phyloP scores from a whole-genome alignment of 2,329 filamentous ascomycete genomes.

The Herpotrichia juniperi region DNA sequence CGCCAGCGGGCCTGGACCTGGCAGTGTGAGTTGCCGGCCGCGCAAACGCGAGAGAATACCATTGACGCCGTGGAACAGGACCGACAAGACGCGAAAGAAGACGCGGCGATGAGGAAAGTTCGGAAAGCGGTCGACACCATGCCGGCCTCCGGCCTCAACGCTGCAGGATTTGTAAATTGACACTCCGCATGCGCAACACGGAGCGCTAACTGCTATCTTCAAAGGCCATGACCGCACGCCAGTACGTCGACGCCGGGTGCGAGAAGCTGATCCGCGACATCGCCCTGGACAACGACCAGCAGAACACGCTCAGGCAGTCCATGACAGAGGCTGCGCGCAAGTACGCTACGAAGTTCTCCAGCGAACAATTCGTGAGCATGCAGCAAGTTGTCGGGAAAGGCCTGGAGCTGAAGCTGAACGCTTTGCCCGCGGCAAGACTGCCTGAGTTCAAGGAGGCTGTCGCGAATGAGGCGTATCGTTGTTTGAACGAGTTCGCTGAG shows the following conservation, averaged over 20 bases:
- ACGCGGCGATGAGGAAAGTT: background rate
- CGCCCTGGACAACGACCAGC: constrained; percentile 20
- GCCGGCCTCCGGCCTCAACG: no score
- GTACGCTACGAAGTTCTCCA: constrained; percentile 1
- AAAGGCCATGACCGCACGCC: constrained; percentile 3
- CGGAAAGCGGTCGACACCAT: background rate
- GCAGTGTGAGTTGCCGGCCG: background rate
- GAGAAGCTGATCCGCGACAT: background rate
- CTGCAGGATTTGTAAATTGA: no score
- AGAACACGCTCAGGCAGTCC: constrained; percentile 8
- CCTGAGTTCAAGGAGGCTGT: background rate
- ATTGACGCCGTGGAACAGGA: background rate
- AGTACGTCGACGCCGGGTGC: constrained; percentile 3
- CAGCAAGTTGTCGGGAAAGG: background rate
- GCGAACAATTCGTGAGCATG: background rate
- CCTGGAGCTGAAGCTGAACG: background rate
- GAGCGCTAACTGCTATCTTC: background rate
- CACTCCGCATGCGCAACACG: no score
- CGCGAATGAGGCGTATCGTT: background rate
- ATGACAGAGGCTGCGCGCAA: constrained; percentile 20
- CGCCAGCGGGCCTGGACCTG: background rate
- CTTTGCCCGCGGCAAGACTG: constrained; percentile 12
- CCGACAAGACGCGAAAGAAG: background rate
- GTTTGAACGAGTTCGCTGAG: constrained; percentile 9
- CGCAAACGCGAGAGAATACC: background rate